Conservation (phyloP, 73 alveolate species). For the Vitrella brassicaformis region DNA sequence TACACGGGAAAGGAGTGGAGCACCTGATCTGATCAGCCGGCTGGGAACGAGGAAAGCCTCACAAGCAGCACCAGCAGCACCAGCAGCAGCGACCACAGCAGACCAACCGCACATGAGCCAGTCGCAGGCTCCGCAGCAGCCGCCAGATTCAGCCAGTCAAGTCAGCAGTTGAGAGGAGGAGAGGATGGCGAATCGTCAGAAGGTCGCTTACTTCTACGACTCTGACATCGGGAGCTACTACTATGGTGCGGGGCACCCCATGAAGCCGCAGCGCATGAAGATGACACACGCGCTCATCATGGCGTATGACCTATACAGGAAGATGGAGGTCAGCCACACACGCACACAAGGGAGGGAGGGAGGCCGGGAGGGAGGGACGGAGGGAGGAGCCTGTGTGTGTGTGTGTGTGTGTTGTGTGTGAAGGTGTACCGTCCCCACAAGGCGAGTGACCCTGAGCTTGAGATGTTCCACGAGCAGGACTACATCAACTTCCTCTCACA, state of each 20-base stretch:
- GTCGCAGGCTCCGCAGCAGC: too few relatives aligned
- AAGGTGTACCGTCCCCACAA: slow-evolving; percentile 22
- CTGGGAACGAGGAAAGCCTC: too few relatives aligned
- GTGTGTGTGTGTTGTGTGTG: slow-evolving; percentile 24
- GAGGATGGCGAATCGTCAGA: too few relatives aligned
- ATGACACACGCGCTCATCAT: slow-evolving; percentile 87
- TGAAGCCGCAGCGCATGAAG: slow-evolving; percentile 89
- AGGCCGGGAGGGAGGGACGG: too few relatives aligned
- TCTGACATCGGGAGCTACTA: slow-evolving; percentile 82
- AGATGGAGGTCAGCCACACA: slow-evolving; percentile 46
- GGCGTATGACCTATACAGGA: slow-evolving; percentile 64
- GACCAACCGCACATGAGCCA: too few relatives aligned
- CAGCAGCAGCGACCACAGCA: too few relatives aligned
- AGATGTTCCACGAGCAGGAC: slow-evolving; percentile 45
- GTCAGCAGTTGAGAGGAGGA: too few relatives aligned
- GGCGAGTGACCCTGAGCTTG: slow-evolving; percentile 37
- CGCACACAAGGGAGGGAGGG: too few relatives aligned
- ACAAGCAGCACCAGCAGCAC: too few relatives aligned
- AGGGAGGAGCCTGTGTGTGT: slow-evolving; percentile 3
- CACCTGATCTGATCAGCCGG: too few relatives aligned
- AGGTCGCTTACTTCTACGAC: slow-evolving; percentile 83
- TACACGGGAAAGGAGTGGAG: too few relatives aligned
- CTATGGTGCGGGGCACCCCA: slow-evolving; percentile 90
- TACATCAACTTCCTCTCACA: slow-evolving; percentile 37
- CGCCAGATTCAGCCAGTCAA: too few relatives aligned